A percentile compares a stretch with the other conserved stretches of the same genome.
Conservation (phyloP, 129 eudicot species). For the Solidago caesia region DNA sequence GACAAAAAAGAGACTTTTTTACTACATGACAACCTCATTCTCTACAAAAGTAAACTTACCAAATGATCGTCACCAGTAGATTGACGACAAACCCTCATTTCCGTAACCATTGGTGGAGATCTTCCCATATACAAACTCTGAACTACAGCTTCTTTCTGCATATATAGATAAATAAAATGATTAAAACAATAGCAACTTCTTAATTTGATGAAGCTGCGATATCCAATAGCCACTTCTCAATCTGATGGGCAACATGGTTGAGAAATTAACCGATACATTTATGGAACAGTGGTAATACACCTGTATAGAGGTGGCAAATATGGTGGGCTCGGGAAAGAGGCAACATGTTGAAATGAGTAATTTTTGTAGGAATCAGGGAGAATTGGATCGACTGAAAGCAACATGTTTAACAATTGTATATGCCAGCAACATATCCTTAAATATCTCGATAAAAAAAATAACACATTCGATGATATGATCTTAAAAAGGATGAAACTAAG, state of each 20-base stretch:
- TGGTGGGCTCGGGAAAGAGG: too few relatives aligned
- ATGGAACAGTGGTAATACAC: too few relatives aligned
- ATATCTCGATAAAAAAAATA: background rate
- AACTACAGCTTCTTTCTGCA: slow-evolving; percentile 65
- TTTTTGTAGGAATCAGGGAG: too few relatives aligned
- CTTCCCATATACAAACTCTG: slow-evolving; percentile 88
- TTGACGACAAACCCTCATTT: slow-evolving; percentile 81
- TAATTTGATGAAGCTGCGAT: background rate
- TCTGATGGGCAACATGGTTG: too few relatives aligned
- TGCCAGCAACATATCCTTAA: too few relatives aligned
- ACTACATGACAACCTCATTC: background rate
- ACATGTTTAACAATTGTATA: too few relatives aligned
- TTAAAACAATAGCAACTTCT: slow-evolving; percentile 14
- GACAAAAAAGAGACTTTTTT: background rate
- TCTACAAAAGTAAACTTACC: slow-evolving; percentile 42
- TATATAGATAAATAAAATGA: slow-evolving; percentile 19
- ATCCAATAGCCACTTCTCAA: too few relatives aligned
- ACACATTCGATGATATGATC: background rate
- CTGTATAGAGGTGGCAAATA: too few relatives aligned
- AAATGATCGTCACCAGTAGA: slow-evolving; percentile 82
- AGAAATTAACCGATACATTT: too few relatives aligned
- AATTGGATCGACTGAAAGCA: too few relatives aligned
- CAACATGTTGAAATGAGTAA: too few relatives aligned
- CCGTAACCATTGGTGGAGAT: slow-evolving; percentile 88
- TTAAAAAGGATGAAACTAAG: slow-evolving; percentile 1